phyloP scores from a whole-genome alignment of 768 basidiomycete genomes.

The Vishniacozyma victoriae region DNA sequence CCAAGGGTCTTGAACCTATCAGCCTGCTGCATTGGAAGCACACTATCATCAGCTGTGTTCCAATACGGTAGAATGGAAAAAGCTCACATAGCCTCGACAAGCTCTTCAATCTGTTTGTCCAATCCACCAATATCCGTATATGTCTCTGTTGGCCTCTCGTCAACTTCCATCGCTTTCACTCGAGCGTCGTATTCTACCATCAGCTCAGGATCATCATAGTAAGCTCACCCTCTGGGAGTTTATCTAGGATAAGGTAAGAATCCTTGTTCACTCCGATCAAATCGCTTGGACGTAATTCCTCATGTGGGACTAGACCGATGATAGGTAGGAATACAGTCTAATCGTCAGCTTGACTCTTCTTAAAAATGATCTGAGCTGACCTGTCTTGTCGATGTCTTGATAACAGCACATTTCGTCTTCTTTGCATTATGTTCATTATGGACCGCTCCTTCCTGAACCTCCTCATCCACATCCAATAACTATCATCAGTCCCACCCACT shows the following conservation, averaged over 20 bases:
- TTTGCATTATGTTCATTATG: conserved; percentile 93
- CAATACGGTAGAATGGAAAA: not conserved
- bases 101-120: conserved; percentile 98
- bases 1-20: conserved; percentile 99
- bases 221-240: conserved; percentile 60
- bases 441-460: conserved; percentile 89
- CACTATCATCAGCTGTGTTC: conserved; percentile 44
- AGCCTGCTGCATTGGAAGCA: conserved; percentile 95
- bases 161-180: conserved; percentile 99
- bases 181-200: conserved; percentile 85
- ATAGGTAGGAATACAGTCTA: conserved; percentile 93
- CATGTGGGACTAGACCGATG: conserved; percentile 92
- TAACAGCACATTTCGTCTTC: conserved; percentile 95
- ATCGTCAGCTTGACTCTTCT: conserved; percentile 5
- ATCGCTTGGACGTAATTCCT: conserved; percentile 81
- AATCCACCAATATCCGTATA: conserved; percentile 91
- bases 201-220: not conserved
- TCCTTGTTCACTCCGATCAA: conserved; percentile 99
- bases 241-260: conserved; percentile 93
- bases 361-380: conserved; percentile 16
- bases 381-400: conserved; percentile 97
- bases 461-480: conserved; percentile 92
- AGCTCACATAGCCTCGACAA: conserved; percentile 80
- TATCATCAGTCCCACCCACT: conserved; percentile 40
- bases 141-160: conserved; percentile 92